A percentile compares a stretch with the other conserved stretches of the same genome.
These are phyloP conservation scores for Graphiopsis chlorocephala DNA, from an alignment of 2,329 filamentous ascomycete species.

Conservation along the genomic window DNA sequence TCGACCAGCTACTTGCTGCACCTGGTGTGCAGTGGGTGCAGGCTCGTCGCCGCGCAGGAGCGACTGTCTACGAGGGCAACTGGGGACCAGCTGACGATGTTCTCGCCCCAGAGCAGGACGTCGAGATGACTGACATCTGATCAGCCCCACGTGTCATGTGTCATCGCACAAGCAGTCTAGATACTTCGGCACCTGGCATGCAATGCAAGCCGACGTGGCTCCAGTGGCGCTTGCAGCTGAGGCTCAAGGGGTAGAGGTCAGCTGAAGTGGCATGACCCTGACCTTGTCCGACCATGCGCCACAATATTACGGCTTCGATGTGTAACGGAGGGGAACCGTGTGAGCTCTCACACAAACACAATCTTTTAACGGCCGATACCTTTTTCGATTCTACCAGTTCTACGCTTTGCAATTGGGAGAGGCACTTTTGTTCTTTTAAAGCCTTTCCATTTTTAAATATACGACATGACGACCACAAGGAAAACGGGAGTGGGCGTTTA, in stretches of 20 bases:
- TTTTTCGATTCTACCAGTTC: background rate
- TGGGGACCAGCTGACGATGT: slow-evolving; percentile 78
- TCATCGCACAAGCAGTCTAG: background rate
- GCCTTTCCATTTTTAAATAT: slow-evolving; percentile 12
- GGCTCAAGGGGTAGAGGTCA: slow-evolving; percentile 6
- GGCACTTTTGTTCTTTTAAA: background rate
- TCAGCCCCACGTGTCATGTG: background rate
- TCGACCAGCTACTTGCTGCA: slow-evolving; percentile 69
- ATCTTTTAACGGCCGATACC: slow-evolving; percentile 10
- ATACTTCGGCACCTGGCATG: slow-evolving; percentile 4
- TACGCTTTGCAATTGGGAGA: background rate
- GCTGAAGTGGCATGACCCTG: slow-evolving; percentile 1
- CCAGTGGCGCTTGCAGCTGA: slow-evolving; percentile 11
- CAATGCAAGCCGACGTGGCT: slow-evolving; percentile 12
- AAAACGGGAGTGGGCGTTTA: slow-evolving; percentile 9
- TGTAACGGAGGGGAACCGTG: background rate
- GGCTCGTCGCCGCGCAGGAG: slow-evolving; percentile 73
- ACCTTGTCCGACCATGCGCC: background rate
- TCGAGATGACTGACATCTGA: slow-evolving; percentile 61
- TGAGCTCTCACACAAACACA: background rate
- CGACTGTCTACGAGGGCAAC: slow-evolving; percentile 94
- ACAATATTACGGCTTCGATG: background rate
- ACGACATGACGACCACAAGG: slow-evolving; percentile 9
- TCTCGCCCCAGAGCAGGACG: slow-evolving; percentile 50
- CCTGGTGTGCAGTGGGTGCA: slow-evolving; percentile 79